These are phyloP conservation scores for Mikania micrantha DNA, from an alignment of 129 eudicot species.

Conservation along the genomic window DNA sequence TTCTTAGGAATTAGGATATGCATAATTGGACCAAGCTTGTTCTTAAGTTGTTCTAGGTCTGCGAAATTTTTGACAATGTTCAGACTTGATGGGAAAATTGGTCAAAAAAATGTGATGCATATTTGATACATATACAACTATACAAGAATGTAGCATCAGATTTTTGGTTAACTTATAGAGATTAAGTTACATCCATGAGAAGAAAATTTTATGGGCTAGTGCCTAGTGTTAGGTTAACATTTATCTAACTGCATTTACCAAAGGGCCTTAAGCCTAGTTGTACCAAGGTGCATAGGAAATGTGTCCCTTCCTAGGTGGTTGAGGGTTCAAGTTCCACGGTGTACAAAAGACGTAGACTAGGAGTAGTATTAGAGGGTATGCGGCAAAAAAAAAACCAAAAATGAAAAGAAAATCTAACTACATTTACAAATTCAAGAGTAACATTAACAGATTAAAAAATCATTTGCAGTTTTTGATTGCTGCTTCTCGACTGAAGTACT, in stretches of 20 bases:
- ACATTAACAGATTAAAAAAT: not conserved
- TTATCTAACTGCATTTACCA: not conserved
- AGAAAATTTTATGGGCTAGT: not conserved
- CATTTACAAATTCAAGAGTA: not conserved
- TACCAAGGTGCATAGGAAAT: too few relatives aligned
- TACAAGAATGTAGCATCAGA: constrained; percentile 5
- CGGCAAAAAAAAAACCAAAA: too few relatives aligned
- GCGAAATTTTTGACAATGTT: not conserved
- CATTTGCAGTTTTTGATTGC: constrained; percentile 61
- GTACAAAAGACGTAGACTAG: too few relatives aligned
- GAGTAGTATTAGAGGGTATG: too few relatives aligned
- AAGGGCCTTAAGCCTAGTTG: too few relatives aligned
- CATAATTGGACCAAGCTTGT: not conserved
- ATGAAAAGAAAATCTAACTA: too few relatives aligned
- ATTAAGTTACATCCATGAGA: constrained; percentile 1
- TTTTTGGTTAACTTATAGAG: not conserved
- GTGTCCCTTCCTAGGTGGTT: too few relatives aligned
- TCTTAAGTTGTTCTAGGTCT: not conserved
- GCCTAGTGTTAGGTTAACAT: constrained; percentile 7
- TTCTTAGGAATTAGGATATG: constrained; percentile 8
- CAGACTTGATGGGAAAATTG: not conserved
- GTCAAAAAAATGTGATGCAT: not conserved
- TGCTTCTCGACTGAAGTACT: constrained; percentile 52
- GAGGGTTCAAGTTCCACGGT: too few relatives aligned
- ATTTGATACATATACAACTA: not conserved